These are phyloP conservation scores for Priceomyces haplophilus DNA, from an alignment of 805 yeast genomes.

Conservation along the genomic window DNA sequence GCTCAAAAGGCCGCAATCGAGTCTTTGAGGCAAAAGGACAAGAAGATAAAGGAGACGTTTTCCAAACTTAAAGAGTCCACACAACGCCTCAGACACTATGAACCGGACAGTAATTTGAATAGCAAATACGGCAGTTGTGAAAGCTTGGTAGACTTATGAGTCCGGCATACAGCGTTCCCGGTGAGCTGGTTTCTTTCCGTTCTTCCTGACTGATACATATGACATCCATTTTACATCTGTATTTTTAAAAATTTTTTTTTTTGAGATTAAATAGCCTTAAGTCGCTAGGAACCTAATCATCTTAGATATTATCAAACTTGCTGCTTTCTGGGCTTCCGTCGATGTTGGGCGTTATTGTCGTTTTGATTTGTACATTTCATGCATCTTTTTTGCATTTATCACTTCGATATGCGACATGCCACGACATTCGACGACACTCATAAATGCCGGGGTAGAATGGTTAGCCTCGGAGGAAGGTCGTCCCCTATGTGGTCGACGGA, in stretches of 20 bases:
- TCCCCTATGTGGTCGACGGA: slow-evolving; percentile 4
- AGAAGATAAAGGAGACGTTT: slow-evolving; percentile 39
- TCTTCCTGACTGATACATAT: too few relatives aligned
- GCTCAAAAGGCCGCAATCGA: slow-evolving; percentile 39
- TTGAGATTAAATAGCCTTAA: too few relatives aligned
- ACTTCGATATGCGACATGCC: too few relatives aligned
- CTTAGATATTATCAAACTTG: too few relatives aligned
- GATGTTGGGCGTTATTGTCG: background rate
- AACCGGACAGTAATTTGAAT: background rate
- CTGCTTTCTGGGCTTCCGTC: too few relatives aligned
- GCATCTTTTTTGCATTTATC: too few relatives aligned
- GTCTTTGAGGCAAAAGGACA: slow-evolving; percentile 42
- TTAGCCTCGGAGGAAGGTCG: slow-evolving; percentile 11
- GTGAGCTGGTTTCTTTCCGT: too few relatives aligned
- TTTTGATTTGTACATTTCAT: background rate
- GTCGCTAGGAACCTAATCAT: too few relatives aligned
- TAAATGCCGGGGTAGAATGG: background rate
- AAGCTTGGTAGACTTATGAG: background rate
- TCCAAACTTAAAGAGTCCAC: slow-evolving; percentile 3
- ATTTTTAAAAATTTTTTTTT: too few relatives aligned
- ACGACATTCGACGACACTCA: too few relatives aligned
- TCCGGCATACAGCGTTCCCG: too few relatives aligned
- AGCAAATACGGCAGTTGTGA: background rate
- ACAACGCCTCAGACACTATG: background rate
- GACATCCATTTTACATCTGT: too few relatives aligned